Conservation (phyloP, 2,329 filamentous ascomycete species). For the Chrysosporium keratinophilum region DNA sequence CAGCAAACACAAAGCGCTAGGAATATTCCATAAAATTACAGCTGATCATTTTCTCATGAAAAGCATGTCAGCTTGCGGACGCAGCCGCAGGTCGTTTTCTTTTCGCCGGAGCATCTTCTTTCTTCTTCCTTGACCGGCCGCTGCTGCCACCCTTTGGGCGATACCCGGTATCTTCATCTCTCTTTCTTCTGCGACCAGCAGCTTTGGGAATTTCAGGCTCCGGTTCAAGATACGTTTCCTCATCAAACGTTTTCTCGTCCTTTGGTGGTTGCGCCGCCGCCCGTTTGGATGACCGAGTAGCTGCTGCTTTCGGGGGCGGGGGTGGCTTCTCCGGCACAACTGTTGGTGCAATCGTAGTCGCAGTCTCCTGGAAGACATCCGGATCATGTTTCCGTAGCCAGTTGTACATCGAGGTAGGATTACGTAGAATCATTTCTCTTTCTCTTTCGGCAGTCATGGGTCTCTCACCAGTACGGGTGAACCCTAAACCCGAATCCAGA, state of each 20-base stretch:
- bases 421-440: constrained; percentile 52
- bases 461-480: constrained; percentile 38
- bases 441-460: constrained; percentile 42
- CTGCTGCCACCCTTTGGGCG: constrained; percentile 38
- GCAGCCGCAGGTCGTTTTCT: constrained; percentile 28
- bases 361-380: constrained; percentile 72
- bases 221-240: constrained; percentile 34
- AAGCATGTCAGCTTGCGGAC: constrained; percentile 8
- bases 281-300: constrained; percentile 34
- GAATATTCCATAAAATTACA: not conserved
- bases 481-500: constrained; percentile 40
- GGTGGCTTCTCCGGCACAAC: constrained; percentile 33
- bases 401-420: constrained; percentile 88
- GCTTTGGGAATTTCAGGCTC: constrained; percentile 4
- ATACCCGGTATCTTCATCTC: constrained; percentile 40
- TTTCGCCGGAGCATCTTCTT: constrained; percentile 23
- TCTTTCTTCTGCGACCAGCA: constrained; percentile 37
- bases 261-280: constrained; percentile 29
- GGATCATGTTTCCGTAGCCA: constrained; percentile 83
- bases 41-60: not conserved
- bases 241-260: constrained; percentile 36
- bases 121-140: constrained; percentile 33
- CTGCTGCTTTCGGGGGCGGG: constrained; percentile 30
- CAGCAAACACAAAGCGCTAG: not conserved
- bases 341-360: constrained; percentile 43